A percentile compares a stretch with the other conserved stretches of the same genome.
Evolutionary conservation across 306 rosid species (phyloP).

Genomic region (Pyrus betulifolia): DNA sequence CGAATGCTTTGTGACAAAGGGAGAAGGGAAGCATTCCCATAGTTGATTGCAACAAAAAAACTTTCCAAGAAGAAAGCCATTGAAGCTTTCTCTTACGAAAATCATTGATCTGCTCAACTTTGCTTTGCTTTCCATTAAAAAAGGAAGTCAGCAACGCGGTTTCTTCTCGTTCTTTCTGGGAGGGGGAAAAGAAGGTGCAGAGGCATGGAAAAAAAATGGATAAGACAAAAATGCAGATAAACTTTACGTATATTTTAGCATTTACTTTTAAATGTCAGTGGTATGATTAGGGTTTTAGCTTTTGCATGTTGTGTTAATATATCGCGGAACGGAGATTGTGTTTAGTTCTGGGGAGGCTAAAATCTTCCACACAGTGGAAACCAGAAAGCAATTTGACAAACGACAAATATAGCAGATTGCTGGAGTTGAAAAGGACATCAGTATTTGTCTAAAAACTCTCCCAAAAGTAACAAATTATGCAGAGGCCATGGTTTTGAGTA

Average conservation of each 20-base stretch:
- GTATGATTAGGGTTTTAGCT: background rate
- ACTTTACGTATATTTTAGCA: background rate
- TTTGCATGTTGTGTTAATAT: background rate
- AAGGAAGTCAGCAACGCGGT: conserved; percentile 41
- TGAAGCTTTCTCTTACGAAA: conserved; percentile 11
- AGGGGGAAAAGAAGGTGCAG: background rate
- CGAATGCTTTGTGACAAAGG: background rate
- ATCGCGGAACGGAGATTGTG: background rate
- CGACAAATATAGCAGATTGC: background rate
- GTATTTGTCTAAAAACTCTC: background rate
- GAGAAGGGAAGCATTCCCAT: conserved; percentile 8
- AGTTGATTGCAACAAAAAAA: conserved; percentile 16
- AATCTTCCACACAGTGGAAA: background rate
- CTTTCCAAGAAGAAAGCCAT: conserved; percentile 23
- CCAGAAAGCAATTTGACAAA: background rate
- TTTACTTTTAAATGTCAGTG: background rate
- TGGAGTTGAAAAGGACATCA: background rate
- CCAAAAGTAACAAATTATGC: background rate
- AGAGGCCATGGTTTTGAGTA: background rate
- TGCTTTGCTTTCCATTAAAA: background rate
- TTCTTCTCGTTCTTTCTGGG: conserved; percentile 18
- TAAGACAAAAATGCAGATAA: conserved; percentile 27
- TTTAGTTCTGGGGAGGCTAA: background rate
- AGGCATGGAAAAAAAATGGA: conserved; percentile 25
- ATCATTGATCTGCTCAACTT: background rate